Base-by-base conservation (phyloP, 345 rosid species). In the Kernera saxatilis region DNA sequence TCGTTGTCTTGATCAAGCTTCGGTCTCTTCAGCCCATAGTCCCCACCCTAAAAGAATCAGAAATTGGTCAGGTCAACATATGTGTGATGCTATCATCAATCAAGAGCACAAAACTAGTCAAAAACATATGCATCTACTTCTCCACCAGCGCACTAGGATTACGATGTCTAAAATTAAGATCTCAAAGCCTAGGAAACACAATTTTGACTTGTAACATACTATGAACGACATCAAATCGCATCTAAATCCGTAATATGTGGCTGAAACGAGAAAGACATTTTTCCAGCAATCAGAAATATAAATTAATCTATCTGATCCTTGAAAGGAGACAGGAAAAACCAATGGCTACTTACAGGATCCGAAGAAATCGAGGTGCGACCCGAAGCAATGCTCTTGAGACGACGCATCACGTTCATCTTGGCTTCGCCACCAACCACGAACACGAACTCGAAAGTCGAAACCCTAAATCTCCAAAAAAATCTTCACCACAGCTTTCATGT, bases 301-400 rank as follows among this genome's bases (percentile, higher is more conserved):
- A 74, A 64, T 66, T 9, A 2, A 62, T 62, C 63, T 40, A 62
- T 62, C 63, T 40, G 54, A 63, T 62, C 36, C 36, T 52, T 13
- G 10, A 23, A 44, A 25, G 0, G 46, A 5, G 2, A 39, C 4
- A 17, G 13, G n/a, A 5, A 15, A 13, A 26, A 6, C 0, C 11
- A 29, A 74, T 45, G 46, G 0, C 43, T 14, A 65, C 79, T 27
- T 60, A 92, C 99, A 27, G 93, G 86, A 79, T 94, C 96, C 26
- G 99, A 91, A 22, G 99, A 94, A 54, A 88, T 66, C 14, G 99
- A 94, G 71, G 95, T 77, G 13, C 98, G 98, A 60, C 96, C 99
- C 12, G 99, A 94, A 64, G 99, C 98, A 83, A 92, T 87, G 97
- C 97, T 92, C 85, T 92, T 94, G 73, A 94, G 89, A 48, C 99